Evolutionary conservation across 768 basidiomycete species (phyloP).

Genomic region (Amanita phalloides): DNA sequence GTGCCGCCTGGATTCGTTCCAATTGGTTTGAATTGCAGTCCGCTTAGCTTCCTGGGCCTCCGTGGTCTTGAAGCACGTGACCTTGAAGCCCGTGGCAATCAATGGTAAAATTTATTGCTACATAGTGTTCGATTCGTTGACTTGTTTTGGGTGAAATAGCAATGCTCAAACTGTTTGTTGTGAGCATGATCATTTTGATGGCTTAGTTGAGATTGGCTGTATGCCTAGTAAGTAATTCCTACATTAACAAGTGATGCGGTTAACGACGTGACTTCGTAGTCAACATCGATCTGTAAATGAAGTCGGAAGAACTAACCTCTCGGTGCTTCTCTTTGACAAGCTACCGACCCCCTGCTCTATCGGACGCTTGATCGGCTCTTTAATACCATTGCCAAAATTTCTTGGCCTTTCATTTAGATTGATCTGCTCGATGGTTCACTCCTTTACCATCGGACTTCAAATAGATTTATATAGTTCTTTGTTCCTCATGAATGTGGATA

Average conservation of each 20-base stretch:
- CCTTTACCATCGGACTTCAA: neutral
- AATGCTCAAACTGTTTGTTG: slow-evolving; percentile 35
- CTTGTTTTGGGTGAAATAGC: slow-evolving; percentile 14
- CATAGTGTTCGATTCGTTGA: neutral
- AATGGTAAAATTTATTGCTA: slow-evolving; percentile 16
- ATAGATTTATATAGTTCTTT: neutral
- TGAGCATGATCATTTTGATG: slow-evolving; percentile 29
- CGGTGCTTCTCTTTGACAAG: neutral
- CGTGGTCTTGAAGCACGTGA: slow-evolving; percentile 9
- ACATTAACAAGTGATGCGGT: neutral
- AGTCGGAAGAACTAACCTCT: neutral
- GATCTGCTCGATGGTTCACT: neutral
- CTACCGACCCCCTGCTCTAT: neutral
- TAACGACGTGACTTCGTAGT: slow-evolving; percentile 8
- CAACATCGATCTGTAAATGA: slow-evolving; percentile 13
- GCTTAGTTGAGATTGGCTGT: slow-evolving; percentile 33
- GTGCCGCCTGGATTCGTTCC: slow-evolving; percentile 10
- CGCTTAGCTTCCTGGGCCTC: slow-evolving; percentile 20
- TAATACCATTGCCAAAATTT: neutral
- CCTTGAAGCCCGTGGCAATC: slow-evolving; percentile 20
- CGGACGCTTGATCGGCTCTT: neutral
- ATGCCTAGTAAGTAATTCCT: slow-evolving; percentile 23
- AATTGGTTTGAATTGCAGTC: slow-evolving; percentile 27
- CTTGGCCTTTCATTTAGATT: neutral
- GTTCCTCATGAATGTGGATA: neutral